Evolutionary conservation across 139 green algal species (phyloP).

Genomic region (Pseudopediastrum boryanum): DNA sequence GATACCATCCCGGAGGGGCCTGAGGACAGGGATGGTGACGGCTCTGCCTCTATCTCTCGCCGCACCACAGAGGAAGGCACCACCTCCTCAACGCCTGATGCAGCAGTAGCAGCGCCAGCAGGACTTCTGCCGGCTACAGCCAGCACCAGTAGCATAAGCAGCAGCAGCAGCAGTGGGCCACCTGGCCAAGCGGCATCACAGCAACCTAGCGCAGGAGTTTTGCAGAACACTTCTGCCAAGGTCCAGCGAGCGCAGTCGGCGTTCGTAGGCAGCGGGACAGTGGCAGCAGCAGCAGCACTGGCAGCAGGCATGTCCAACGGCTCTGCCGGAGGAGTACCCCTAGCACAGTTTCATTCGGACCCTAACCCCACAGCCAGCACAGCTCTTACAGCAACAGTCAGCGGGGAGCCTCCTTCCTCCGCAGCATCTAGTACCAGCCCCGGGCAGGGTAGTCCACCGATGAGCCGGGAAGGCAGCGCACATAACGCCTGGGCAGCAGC

Average conservation of each 20-base stretch:
- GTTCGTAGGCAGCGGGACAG: neutral
- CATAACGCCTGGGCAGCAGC: conserved; percentile 22
- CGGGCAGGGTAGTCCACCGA: conserved; percentile 15
- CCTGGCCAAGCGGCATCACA: conserved; percentile 10
- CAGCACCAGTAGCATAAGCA: neutral
- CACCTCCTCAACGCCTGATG: neutral
- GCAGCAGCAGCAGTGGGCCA: neutral
- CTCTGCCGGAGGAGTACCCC: neutral
- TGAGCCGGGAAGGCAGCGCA: conserved; percentile 50
- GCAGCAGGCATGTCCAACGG: neutral
- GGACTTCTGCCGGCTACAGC: neutral
- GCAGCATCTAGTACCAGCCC: conserved; percentile 15
- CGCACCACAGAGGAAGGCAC: neutral
- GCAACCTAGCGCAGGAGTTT: no score
- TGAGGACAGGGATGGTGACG: conserved; percentile 29
- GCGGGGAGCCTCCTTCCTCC: neutral
- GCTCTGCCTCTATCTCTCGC: neutral
- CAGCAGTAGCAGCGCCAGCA: neutral
- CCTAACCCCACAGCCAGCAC: no score
- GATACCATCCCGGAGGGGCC: conserved; percentile 49
- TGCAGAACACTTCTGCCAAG: neutral
- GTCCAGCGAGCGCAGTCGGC: neutral
- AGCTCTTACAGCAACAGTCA: no score
- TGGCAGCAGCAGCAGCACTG: neutral
- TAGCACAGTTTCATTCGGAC: no score